Evolutionary conservation across 2,329 filamentous ascomycete species (phyloP), one percentile per base, ranked within the genome.

Genomic region (Monilinia fructicola): DNA sequence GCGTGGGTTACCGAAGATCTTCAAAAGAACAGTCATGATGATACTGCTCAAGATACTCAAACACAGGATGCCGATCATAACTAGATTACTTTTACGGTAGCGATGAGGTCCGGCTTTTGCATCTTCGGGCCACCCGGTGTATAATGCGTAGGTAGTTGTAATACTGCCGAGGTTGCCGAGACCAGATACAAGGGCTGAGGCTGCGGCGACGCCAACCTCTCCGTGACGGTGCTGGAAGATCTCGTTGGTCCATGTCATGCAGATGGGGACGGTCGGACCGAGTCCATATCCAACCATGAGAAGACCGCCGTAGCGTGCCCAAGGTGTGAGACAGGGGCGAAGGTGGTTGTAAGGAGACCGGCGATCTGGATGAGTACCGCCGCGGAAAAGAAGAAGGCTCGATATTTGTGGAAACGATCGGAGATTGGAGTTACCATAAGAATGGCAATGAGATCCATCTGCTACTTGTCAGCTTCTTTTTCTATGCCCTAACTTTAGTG

Each of bases 231-330:
- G 85, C 79, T 96, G 92, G 81, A 97, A 97, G 74, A 96, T 90
- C 78, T 96, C 91, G 69, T 88, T 91, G 42, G 91, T 92, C 93
- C 93, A 96, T 46, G 92, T 90, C 93, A 97, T 97, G 77, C 91
- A 94, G 74, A 94, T 94, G 14, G 93, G 93, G 0, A 96, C 92
- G 0, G 93, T 96, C 4, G 93, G 93, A 1, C 93, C 93, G 2
- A 97, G 87, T 0, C 93, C 93, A 74, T 96, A 96, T 5, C 93
- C 93, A 46, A 97, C 90, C 79, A 97, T 89, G 61, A 97, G 81
- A n/a, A 97, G 85, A 4, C 93, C 93, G 58, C 90, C 91, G 76
- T 97, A 97, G 53, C 92, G 87, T 2, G 91, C 88, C 92, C 92
- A 97, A 48, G 89, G 72, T 88, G 87, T 46, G 79, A 75, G 5